phyloP scores from a whole-genome alignment of 768 basidiomycete species.

The Pholiota conissans region DNA sequence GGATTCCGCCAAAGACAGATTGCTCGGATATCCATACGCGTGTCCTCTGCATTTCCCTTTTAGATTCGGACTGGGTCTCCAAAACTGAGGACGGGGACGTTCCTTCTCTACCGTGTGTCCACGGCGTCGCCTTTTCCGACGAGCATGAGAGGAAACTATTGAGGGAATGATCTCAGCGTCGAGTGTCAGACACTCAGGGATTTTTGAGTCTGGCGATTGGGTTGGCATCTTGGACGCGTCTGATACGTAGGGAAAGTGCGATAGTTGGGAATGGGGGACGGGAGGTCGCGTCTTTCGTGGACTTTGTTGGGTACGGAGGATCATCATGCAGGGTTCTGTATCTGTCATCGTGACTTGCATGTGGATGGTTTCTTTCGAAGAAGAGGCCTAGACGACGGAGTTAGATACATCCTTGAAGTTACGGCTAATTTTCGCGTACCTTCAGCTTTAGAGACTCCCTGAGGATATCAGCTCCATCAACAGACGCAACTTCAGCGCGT shows the following conservation, averaged over 20 bases:
- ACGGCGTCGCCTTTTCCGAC: constrained; percentile 17
- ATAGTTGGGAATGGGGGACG: constrained; percentile 26
- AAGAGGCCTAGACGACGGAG: neutral
- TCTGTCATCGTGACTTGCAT: constrained; percentile 1
- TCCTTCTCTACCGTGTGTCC: constrained; percentile 12
- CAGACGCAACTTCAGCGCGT: constrained; percentile 38
- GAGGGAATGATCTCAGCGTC: constrained; percentile 13
- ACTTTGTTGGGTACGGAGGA: constrained; percentile 28
- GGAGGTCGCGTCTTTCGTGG: constrained; percentile 43
- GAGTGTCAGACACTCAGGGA: constrained; percentile 21
- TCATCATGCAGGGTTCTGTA: constrained; percentile 25
- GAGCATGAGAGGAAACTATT: constrained; percentile 5
- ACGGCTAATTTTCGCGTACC: constrained; percentile 1
- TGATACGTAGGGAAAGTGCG: constrained; percentile 34
- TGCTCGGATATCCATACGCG: constrained; percentile 41
- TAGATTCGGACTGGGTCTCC: constrained; percentile 36
- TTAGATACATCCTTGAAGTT: neutral
- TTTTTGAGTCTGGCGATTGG: constrained; percentile 8
- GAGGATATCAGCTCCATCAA: constrained; percentile 35
- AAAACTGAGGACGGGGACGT: constrained; percentile 37
- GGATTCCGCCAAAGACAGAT: constrained; percentile 13
- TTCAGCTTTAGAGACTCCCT: constrained; percentile 18
- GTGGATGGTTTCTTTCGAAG: neutral
- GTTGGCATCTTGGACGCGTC: constrained; percentile 4
- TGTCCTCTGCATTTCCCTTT: constrained; percentile 42